Base-by-base conservation (phyloP, 2,329 filamentous ascomycete species). In the Sarocladium kiliense region DNA sequence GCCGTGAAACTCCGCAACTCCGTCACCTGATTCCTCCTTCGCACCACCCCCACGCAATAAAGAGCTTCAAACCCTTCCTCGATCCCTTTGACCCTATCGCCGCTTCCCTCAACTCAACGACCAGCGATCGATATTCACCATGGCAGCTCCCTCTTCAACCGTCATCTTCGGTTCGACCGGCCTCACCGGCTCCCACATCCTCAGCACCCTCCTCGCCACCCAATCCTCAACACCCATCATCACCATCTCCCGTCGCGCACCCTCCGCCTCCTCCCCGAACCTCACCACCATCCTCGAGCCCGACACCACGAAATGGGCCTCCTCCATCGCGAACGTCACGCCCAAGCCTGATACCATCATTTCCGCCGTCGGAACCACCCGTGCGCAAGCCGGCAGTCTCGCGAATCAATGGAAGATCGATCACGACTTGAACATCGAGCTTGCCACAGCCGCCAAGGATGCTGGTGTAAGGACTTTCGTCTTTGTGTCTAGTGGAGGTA, bases 351-450 rank as follows among this genome's bases (percentile, higher is more conserved):
- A 75, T 1, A 75, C 88, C 60, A 86, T 94, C 73, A 84, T 93
- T 73, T 91, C 88, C 2, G 83, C 83, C 1, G 79, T 97, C 1
- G 93, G 87, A 56, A 96, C 91, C 2, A 97, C 92, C 0, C 82
- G 85, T 50, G 87, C 77, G 0, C 77, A 79, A 12, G 91, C 91
- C 0, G 92, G 92, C 58, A 78, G 87, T 56, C 74, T 96, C 60
- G 86, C 84, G 26, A 84, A 86, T 58, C 93, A 97, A 73, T 88
- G 90, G 74, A 88, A 89, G 66, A 89, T 97, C 60, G 93, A 97
- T 73, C 83, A 91, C 66, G 91, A 94, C 65, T 77, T 96, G 44
- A 96, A 96, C 71, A 70, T 95, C 50, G 85, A 87, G 60, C 77
- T 96, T 23, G 91, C 89, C 3, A 79, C 81, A 58, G 85, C 87